A percentile compares a stretch with the other conserved stretches of the same genome.
Evolutionary conservation across 331 rosid species (phyloP).

Genomic region (Pyrus hybrid): DNA sequence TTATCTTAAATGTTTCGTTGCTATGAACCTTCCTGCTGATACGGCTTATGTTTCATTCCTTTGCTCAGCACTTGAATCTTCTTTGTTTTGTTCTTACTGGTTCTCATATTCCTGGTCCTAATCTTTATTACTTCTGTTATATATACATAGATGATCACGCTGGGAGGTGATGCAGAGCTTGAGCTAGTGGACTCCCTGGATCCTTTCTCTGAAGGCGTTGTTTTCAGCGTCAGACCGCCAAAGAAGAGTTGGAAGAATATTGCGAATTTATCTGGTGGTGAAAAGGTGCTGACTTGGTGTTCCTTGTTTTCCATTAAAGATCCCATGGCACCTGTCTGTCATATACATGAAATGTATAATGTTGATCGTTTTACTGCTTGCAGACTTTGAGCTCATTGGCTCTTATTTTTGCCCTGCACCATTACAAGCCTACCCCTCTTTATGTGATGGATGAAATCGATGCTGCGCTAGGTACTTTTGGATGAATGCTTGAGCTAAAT

Average conservation of each 20-base stretch:
- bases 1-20: too few species aligned
- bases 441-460: constrained; percentile 99
- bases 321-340: not conserved
- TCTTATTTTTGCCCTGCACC: constrained; percentile 96
- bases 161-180: constrained; percentile 98
- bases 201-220: constrained; percentile 98
- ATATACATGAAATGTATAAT: not conserved
- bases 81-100: not conserved
- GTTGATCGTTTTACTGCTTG: constrained; percentile 18
- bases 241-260: constrained; percentile 99
- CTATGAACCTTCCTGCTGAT: not conserved
- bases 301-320: not conserved
- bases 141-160: constrained; percentile 74
- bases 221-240: constrained; percentile 96
- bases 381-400: constrained; percentile 98
- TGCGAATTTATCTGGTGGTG: constrained; percentile 98
- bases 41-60: not conserved
- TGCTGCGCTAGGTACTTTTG: constrained; percentile 72
- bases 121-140: not conserved
- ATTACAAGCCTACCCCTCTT: constrained; percentile 97
- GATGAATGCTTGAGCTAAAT: not conserved
- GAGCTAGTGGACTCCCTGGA: constrained; percentile 97
- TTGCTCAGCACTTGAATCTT: not conserved
- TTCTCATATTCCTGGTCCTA: not conserved
- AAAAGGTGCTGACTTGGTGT: constrained; percentile 51